Evolutionary conservation across 2,329 filamentous ascomycete species (phyloP), one percentile per base, ranked within the genome.

Genomic region (Tolypocladium ovalisporum): DNA sequence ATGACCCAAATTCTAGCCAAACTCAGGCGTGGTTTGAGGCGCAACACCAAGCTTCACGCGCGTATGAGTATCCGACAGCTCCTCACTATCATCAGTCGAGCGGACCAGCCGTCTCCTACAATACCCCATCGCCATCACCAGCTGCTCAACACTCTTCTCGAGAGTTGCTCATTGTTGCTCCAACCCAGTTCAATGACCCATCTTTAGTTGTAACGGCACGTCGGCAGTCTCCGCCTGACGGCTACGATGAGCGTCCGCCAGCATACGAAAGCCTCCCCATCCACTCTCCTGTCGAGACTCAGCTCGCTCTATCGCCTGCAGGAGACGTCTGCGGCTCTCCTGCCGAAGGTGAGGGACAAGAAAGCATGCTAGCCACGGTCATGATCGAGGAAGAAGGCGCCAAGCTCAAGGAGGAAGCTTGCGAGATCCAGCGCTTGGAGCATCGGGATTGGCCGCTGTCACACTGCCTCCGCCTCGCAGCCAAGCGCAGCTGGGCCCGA

Each of bases 361-460:
- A 22, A 15, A 34, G 24, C 4, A 10, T 12, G 27, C 7, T n/a
- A 0, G 5, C 7, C 37, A 10, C 3, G 17, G 52, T 7, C 13
- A 24, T 5, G 27, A 40, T 8, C 19, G n/a, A 36, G 22, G 53
- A 52, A 32, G 44, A 52, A 37, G 44, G 42, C n/a, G 19, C 44
- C 22, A 39, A 29, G n/a, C 53, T 52, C 32, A 34, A 52, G 8
- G 34, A 36, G 17, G 27, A 37, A 13, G 47, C 37, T 17, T 32
- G 10, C 22, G 12, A 13, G 4, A 42, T 55, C n/a, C 37, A 57
- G 22, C 57, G 56, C 35, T 54, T 55, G 7, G 61, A 62, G 3
- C 56, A 61, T 13, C 56, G 55, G 5, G 58, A 59, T 42, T 60
- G 62, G 60, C 44, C 56, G 24, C 54, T 58, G 2, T 42, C 36